Base-by-base conservation (phyloP, 2,329 filamentous ascomycete species). In the Mycogone perniciosa region DNA sequence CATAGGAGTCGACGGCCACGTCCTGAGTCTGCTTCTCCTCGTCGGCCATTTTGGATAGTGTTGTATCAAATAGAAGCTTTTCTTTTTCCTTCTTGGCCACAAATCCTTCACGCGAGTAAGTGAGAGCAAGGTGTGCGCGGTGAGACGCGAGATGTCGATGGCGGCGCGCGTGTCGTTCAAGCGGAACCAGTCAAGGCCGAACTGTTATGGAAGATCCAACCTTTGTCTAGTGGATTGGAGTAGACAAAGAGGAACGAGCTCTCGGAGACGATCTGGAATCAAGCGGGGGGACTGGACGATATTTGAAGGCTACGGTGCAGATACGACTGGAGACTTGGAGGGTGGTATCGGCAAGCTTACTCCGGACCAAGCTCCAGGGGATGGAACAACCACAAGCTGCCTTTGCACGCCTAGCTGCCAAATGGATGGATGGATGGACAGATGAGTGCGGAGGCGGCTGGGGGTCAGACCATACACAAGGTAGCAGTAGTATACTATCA, bases 1-100 rank as follows among this genome's bases (percentile, higher is more conserved):
- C 53, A 29, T 59, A 55, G 47, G 44, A 42, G 38, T 57, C 51
- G 10, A 47, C 49, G 48, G 51, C 55, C 39, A 53, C 47, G 7
- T 53, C 53, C 29, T 50, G 43, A 47, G 8, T 46, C n/a, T 35
- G 30, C 46, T 60, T 56, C 50, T 62, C 59, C 43, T 65, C 61
- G 48, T 62, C 54, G 43, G 63, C 50, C 61, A 65, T 66, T 50
- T 44, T 55, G 54, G 31, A 39, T 41, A 31, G 13, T 11, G 30
- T 13, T 34, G 29, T 8, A 20, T 20, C 5, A 13, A 26, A n/a
- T 6, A 20, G 13, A n/a, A 29, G 10, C 11, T 20, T 7, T 34
- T 13, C 26, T 46, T 42, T 38, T 48, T 29, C 33, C 34, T 41
- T 9, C n/a, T 11, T 20, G 40, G 34, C 46, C 27, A 20, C 42